phyloP scores from a whole-genome alignment of 2,329 filamentous ascomycete genomes.

The Trichoderma koningii region DNA sequence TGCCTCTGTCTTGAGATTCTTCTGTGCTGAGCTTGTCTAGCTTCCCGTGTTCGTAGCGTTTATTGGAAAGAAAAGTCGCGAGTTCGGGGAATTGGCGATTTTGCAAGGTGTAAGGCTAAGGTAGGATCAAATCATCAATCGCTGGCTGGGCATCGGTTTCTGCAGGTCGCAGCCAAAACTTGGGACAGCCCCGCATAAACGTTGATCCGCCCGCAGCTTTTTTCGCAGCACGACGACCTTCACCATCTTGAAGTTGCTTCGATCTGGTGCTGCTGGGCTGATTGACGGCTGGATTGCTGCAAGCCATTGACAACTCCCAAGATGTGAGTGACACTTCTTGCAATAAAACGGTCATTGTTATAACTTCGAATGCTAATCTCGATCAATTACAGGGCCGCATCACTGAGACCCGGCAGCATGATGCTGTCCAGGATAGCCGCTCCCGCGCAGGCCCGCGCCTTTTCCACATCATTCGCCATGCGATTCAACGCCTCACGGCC shows the following conservation, averaged over 20 bases:
- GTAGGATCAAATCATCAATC: background rate
- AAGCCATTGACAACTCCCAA: conserved; percentile 20
- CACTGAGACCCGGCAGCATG: conserved; percentile 36
- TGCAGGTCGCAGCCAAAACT: background rate
- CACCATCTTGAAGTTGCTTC: background rate
- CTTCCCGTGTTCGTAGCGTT: background rate
- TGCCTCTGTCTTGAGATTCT: background rate
- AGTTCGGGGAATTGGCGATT: background rate
- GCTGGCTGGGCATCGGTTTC: conserved; percentile 3
- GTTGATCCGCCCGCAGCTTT: conserved; percentile 36
- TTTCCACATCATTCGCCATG: conserved; percentile 40
- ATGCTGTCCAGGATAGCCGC: conserved; percentile 38
- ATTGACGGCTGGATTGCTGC: conserved; percentile 1
- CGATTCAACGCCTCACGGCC: conserved; percentile 31
- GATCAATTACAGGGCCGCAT: conserved; percentile 33
- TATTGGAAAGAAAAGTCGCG: background rate
- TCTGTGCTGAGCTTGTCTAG: background rate
- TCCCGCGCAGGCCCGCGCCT: conserved; percentile 35
- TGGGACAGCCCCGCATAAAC: conserved; percentile 33
- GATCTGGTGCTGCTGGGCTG: background rate
- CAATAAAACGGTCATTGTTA: too few species aligned
- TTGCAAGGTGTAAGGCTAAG: conserved; percentile 23
- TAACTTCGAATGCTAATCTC: background rate
- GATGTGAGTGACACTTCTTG: conserved; percentile 14
- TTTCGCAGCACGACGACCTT: conserved; percentile 14